Base-by-base conservation (phyloP, 2,329 filamentous ascomycete genomes). In the Macrophomina pseudophaseolina region DNA sequence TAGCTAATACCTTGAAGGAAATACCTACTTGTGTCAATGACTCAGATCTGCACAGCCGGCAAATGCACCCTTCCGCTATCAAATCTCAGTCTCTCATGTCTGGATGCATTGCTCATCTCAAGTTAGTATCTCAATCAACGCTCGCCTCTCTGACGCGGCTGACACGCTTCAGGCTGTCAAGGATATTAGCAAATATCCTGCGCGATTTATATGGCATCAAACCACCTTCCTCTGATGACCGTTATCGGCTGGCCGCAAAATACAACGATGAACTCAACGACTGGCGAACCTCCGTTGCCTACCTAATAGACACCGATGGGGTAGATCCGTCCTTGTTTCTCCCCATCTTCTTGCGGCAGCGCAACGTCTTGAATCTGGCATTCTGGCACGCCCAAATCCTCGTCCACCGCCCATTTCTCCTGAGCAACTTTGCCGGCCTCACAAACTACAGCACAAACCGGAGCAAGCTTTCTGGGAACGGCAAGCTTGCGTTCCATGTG, bases 311-410 rank as follows among this genome's bases (percentile, higher is more conserved):
- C 58, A 76, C 81, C 0, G 78, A 81, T 53, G 78, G 75, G 8
- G 73, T 83, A 5, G 80, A 82, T 56, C 76, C 80, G 0, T 80
- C 78, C 4, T 78, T 80, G 64, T 72, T 83, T 7, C 81, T 84
- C 38, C 79, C 83, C 1, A 78, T 83, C n/a, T 85, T 84, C 69
- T 80, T 83, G 64, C 77, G 84, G 4, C 86, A 88, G 68, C 82
- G 85, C 2, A 83, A 79, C 0, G 85, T 86, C 0, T 73, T 88
- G 9, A 83, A 82, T 46, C 76, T 88, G 0, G 85, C 85, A 0
- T 83, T 87, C 68, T 82, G 80, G 4, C 86, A 88, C 64, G 84
- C 85, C 2, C 78, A 85, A 8, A 85, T 88, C 71, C 80, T 88
- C 18, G 81, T 84, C 6, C 86, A 85, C 54, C 81, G 86, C 0